Base-by-base conservation (phyloP, 2,329 filamentous ascomycete genomes). In the Aphanocladium album region DNA sequence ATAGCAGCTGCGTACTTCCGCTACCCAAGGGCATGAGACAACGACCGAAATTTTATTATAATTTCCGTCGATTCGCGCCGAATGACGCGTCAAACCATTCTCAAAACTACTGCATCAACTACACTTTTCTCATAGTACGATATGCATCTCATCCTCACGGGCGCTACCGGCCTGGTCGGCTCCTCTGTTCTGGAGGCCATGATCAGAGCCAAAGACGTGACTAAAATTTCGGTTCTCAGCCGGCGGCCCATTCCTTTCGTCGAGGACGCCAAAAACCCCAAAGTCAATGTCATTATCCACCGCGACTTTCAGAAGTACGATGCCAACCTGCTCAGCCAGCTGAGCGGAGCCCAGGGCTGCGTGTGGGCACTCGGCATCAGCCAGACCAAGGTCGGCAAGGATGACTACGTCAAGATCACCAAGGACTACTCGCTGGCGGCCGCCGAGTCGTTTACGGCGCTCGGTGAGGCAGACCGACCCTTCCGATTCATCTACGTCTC, bases 401-500 rank as follows among this genome's bases (percentile, higher is more conserved):
- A 87, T 81, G 81, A 89, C 53, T 91, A 91, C 68, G 74, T 84
- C 49, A 80, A 81, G 55, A 89, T 92, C 68, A 91, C 89, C 0
- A 79, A 84, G 62, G 81, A 85, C 68, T 91, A 86, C 69, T 73
- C 89, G 1, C 69, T 91, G 1, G 82, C 79, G 2, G 87, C 87
- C 0, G 88, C 86, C 1, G 76, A 79, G 62, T 83, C 86, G 14
- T 87, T 90, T 66, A 70, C 79, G 1, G 70, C 70, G 0, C 72
- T 87, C 14, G 73, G 79, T 2, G 61, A 68, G 0, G 65, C 69
- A 2, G 72, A 73, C 16, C 69, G 77, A 45, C 82, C 84, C 0
- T 87, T 91, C 72, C 84, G 83, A 56, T 92, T 91, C 71, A 78
- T 91, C 64, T 89, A 86, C 68, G 81, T 92, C 33, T 91, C 89